phyloP scores from a whole-genome alignment of 441 rosid species.

The Viola pubescens region DNA sequence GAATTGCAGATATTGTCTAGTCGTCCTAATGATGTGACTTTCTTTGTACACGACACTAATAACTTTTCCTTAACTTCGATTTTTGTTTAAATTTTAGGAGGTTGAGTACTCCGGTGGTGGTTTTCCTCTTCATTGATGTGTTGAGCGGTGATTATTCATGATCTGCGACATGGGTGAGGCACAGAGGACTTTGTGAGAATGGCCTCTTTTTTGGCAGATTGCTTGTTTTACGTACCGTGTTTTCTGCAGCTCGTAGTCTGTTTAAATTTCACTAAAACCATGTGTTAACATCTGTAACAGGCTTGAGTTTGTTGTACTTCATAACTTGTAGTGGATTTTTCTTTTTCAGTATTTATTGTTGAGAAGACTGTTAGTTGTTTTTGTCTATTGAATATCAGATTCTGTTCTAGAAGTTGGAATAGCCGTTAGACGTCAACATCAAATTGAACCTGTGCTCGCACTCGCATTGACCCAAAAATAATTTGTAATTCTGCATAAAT shows the following conservation, averaged over 20 bases:
- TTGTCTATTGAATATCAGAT: not conserved
- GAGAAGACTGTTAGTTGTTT: not conserved
- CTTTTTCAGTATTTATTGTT: not conserved
- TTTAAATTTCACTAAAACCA: not conserved
- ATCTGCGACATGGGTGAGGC: not conserved
- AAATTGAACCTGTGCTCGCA: too few relatives aligned
- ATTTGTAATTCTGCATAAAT: too few relatives aligned
- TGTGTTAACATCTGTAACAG: slow-evolving; percentile 2
- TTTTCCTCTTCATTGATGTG: slow-evolving; percentile 27
- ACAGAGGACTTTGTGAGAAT: not conserved
- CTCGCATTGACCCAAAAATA: too few relatives aligned
- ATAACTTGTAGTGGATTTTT: slow-evolving; percentile 4
- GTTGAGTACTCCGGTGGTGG: slow-evolving; percentile 94
- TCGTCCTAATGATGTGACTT: too few relatives aligned
- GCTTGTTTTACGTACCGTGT: not conserved
- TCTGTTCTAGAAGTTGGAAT: too few relatives aligned
- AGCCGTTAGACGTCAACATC: too few relatives aligned
- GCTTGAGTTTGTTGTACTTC: slow-evolving; percentile 7
- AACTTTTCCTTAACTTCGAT: slow-evolving; percentile 4
- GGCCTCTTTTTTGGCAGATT: not conserved
- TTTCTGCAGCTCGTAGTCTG: not conserved
- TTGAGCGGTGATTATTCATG: not conserved
- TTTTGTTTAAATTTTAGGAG: slow-evolving; percentile 47
- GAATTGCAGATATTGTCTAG: too few relatives aligned
- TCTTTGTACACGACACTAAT: not conserved